A percentile compares a stretch with the other conserved stretches of the same genome.
phyloP scores from a whole-genome alignment of 306 rosid species.

The Astragalus membranaceus region DNA sequence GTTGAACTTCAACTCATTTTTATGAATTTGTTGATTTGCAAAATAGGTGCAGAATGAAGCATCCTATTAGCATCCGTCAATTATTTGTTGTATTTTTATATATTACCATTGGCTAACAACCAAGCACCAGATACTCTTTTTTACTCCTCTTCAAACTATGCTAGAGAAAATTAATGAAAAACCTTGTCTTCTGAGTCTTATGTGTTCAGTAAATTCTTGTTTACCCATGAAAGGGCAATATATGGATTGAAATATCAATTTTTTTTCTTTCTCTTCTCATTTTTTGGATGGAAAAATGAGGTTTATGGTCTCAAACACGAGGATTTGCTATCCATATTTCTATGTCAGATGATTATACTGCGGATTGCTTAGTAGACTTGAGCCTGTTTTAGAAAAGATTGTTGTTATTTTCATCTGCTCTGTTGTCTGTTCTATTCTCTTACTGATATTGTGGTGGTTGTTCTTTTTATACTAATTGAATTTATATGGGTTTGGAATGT shows the following conservation, averaged over 20 bases:
- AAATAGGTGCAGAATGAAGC: background rate
- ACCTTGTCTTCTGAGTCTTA: background rate
- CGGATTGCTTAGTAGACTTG: background rate
- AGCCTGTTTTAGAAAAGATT: background rate
- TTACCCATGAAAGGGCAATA: background rate
- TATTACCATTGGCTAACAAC: background rate
- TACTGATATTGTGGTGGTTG: background rate
- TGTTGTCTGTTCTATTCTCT: background rate
- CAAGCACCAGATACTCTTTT: background rate
- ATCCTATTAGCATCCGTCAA: background rate
- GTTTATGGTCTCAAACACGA: slow-evolving; percentile 3
- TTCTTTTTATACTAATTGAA: background rate
- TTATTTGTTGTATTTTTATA: background rate
- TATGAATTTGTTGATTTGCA: background rate
- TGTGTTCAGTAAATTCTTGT: background rate
- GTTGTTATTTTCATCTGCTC: background rate
- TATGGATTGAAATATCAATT: background rate
- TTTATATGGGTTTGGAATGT: slow-evolving; percentile 12
- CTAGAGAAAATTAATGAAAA: background rate
- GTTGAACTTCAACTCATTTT: background rate
- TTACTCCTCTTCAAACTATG: background rate
- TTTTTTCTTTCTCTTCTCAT: background rate
- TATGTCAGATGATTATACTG: background rate
- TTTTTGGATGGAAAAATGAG: background rate
- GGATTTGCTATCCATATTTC: background rate